Evolutionary conservation across 495 filamentous ascomycete species (phyloP).

Genomic region (Aspergillus ostianus): DNA sequence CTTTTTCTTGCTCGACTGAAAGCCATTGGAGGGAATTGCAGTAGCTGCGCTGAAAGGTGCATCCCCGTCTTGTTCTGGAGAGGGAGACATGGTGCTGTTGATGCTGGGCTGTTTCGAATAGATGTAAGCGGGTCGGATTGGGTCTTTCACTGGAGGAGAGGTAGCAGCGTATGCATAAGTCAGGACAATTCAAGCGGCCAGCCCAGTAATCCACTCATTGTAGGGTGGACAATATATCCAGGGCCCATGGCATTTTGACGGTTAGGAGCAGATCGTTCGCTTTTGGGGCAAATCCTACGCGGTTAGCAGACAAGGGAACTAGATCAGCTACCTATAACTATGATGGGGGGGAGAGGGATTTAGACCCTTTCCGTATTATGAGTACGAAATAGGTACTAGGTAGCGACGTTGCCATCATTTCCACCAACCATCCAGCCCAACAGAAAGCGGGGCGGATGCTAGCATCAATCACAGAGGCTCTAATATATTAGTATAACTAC

Average conservation of each 20-base stretch:
- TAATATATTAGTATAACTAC: no score
- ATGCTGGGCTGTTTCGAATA: not conserved
- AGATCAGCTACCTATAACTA: no score
- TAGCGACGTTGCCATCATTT: not conserved
- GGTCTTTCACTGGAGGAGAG: not conserved
- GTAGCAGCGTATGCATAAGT: not conserved
- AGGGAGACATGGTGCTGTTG: conserved; percentile 18
- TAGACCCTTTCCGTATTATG: no score
- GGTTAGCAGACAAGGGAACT: no score
- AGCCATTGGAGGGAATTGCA: conserved; percentile 6
- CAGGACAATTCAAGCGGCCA: not conserved
- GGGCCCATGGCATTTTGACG: not conserved
- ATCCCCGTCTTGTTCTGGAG: conserved; percentile 19
- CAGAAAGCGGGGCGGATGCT: not conserved
- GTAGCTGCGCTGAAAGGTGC: conserved; percentile 10
- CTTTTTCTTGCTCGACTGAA: conserved; percentile 43
- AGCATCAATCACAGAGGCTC: not conserved
- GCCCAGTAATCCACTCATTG: not conserved
- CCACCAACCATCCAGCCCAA: not conserved
- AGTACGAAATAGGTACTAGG: no score
- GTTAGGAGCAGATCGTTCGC: no score
- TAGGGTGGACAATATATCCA: not conserved
- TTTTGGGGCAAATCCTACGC: no score
- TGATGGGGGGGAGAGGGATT: no score
- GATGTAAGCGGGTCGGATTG: not conserved